A percentile compares a stretch with the other conserved stretches of the same genome.
phyloP scores from a whole-genome alignment of 73 alveolate genomes.

The Paramecium biaurelia region DNA sequence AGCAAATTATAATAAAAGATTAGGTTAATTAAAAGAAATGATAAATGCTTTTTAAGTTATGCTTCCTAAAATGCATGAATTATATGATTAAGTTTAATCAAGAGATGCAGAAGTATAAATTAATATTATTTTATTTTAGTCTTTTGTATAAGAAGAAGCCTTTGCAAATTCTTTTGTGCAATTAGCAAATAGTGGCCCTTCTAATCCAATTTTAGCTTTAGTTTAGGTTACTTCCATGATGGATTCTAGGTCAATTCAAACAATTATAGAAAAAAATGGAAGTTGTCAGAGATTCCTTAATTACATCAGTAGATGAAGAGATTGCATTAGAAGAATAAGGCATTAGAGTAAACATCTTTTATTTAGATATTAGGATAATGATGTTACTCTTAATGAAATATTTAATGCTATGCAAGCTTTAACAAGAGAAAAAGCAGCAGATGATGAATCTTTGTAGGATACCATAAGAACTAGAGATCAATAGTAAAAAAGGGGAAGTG shows the following conservation, averaged over 20 bases:
- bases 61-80: constrained; percentile 48
- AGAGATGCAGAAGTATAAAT: neutral
- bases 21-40: constrained; percentile 26
- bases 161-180: constrained; percentile 26
- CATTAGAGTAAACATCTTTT: neutral
- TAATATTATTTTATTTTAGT: neutral
- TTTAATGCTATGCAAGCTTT: constrained; percentile 34
- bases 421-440: constrained; percentile 32
- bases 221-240: neutral
- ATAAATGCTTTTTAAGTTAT: constrained; percentile 42
- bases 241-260: constrained; percentile 21
- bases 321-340: neutral
- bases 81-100: neutral
- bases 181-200: neutral
- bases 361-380: neutral
- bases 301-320: constrained; percentile 34
- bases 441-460: neutral
- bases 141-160: constrained; percentile 40
- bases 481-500: constrained; percentile 26
- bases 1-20: constrained; percentile 43
- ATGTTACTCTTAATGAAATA: constrained; percentile 39
- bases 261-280: constrained; percentile 48
- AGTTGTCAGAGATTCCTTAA: constrained; percentile 31
- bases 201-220: constrained; percentile 25
- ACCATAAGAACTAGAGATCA: constrained; percentile 13